Base-by-base conservation (phyloP, 2,329 filamentous ascomycete species). In the Phyllosticta citriasiana region DNA sequence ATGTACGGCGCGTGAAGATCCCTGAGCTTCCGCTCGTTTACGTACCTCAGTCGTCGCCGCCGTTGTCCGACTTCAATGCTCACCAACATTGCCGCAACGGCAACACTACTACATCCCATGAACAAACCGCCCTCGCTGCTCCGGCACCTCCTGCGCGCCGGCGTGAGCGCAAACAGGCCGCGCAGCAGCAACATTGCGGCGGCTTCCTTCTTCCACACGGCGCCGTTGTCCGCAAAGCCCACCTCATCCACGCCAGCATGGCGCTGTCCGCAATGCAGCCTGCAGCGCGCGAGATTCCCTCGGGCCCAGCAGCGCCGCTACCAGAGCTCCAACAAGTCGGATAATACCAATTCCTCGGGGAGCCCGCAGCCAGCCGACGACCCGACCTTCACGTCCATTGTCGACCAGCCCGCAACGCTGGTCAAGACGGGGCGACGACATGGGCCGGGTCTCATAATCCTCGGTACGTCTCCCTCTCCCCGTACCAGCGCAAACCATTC, bases 351-450 rank as follows among this genome's bases (percentile, higher is more conserved):
- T n/a, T 25, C 25, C 2, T 51, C 61, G 63, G 62, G 68, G 22
- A 66, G 73, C 65, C 72, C 74, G 40, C 81, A 83, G 65, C 82
- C 84, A 33, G 87, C 82, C 67, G 90, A 96, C 69, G 84, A 91
- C 71, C 88, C 89, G 1, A 82, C 82, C 71, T 97, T 95, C 78
- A 82, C 84, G 63, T 96, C 91, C 7, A 86, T 96, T 65, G 83
- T 97, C 66, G 93, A 99, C 77, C 87, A 89, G 63, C 91, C 93
- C 1, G 84, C 92, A 0, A 82, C 84, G 66, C 83, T 97, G 35
- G 87, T 97, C 47, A 88, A 91, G 54, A 79, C 85, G 0, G 86
- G 88, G 57, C 82, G 84, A 67, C 83, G 81, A 63, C 91, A 97
- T 78, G 89, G 90, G 0, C 86, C 87, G 0, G 91, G 91, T 0